phyloP scores from a whole-genome alignment of 306 rosid genomes.

The Dryas octopetala region DNA sequence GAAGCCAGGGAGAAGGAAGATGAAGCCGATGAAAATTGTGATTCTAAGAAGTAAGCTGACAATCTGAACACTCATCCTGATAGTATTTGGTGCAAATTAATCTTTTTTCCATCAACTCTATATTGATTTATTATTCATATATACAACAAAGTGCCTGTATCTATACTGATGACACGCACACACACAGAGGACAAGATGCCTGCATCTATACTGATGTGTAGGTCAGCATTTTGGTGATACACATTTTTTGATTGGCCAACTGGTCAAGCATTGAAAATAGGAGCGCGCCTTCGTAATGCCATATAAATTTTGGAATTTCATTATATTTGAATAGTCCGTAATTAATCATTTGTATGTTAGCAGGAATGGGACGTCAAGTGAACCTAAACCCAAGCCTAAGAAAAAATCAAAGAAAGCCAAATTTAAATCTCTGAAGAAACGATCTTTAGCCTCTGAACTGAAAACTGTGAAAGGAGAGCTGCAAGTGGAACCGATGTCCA shows the following conservation, averaged over 20 bases:
- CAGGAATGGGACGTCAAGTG: slow-evolving; percentile 61
- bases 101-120: not conserved
- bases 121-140: too few relatives aligned
- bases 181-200: not conserved
- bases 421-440: slow-evolving; percentile 90
- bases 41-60: slow-evolving; percentile 57
- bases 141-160: not conserved
- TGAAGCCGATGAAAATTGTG: slow-evolving; percentile 63
- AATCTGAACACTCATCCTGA: slow-evolving; percentile 21
- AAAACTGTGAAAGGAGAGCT: slow-evolving; percentile 59
- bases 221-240: not conserved
- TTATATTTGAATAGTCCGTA: not conserved
- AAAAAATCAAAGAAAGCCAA: slow-evolving; percentile 90
- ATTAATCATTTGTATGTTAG: slow-evolving; percentile 2
- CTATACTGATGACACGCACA: too few relatives aligned
- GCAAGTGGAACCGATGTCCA: slow-evolving; percentile 51
- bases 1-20: slow-evolving; percentile 86
- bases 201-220: not conserved
- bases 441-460: slow-evolving; percentile 70
- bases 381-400: slow-evolving; percentile 70
- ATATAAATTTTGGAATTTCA: not conserved
- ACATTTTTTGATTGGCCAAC: not conserved
- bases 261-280: not conserved
- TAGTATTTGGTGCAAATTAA: not conserved
- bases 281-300: not conserved